Evolutionary conservation across 306 rosid genomes (phyloP), one percentile per base, ranked within the genome.

Genomic region (Senna siamea): DNA sequence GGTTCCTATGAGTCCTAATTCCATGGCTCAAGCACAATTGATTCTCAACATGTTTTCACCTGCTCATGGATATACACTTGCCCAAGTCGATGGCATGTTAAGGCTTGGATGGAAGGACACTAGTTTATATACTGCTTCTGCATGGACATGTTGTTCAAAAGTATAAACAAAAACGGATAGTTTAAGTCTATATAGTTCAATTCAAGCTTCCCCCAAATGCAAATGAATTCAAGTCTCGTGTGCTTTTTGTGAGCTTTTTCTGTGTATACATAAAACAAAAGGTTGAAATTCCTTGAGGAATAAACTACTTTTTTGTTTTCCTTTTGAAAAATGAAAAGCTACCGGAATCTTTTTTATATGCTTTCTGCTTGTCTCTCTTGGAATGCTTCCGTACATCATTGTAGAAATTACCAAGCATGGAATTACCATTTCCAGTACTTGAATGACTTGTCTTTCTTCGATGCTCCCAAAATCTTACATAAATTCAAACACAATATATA

Each of bases 71-170:
- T 91, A 89, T 73, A 91, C 79, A 53, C 86, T 93, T 70, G 89
- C 86, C 1, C 89, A 93, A 30, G 86, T 93, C 57, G 92, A 93
- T 60, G 97, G 98, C 61, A 80, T 86, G 0, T 81, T 93, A 9
- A 89, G 86, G 66, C 88, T 93, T 78, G 92, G 97, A 12, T 89
- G 98, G 98, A 93, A 89, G 66, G 89, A 83, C 23, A 93, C 97
- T 9, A 66, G 94, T 65, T 82, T 93, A 81, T 93, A 93, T 56
- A 87, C 93, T 38, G 94, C 93, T 84, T 93, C 98, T 76, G 81
- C 97, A 32, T 93, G 98, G 98, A 93, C 98, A 18, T 87, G 46
- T 70, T 46, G 17, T 44, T 23, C 40, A 37, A 37, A 37, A 37
- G 0, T 37, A 37, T 37, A 37, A 26, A n/a, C n/a, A n/a, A n/a